A percentile compares a stretch with the other conserved stretches of the same genome.
Evolutionary conservation across 2,329 filamentous ascomycete genomes (phyloP).

Genomic region (Neoscytalidium dimidiatum): DNA sequence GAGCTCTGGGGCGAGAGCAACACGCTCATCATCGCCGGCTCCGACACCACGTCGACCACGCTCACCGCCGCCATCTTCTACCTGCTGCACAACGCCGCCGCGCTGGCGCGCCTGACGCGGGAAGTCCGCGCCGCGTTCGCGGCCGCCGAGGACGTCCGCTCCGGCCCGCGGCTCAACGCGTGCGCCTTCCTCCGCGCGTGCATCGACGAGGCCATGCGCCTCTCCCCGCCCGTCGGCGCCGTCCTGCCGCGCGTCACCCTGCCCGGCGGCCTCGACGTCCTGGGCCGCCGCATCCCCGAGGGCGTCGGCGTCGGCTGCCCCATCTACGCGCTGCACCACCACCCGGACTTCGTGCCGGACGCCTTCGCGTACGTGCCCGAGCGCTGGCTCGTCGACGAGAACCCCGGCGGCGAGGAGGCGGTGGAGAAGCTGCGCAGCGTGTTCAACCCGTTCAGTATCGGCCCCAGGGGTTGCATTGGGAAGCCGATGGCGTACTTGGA

Average conservation of each 20-base stretch:
- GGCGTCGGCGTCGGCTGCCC: constrained; percentile 42
- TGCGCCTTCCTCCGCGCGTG: constrained; percentile 42
- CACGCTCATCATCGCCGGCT: constrained; percentile 50
- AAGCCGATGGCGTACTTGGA: constrained; percentile 70
- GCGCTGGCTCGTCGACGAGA: background rate
- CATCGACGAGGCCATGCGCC: constrained; percentile 44
- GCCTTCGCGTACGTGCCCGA: constrained; percentile 39
- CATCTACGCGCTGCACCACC: constrained; percentile 44
- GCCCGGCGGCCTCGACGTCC: constrained; percentile 33
- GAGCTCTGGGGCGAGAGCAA: constrained; percentile 54
- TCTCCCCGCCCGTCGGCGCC: constrained; percentile 42
- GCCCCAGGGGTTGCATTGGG: constrained; percentile 71
- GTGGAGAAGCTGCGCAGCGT: background rate
- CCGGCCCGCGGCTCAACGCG: constrained; percentile 35
- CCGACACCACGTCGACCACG: constrained; percentile 48
- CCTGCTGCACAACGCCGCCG: constrained; percentile 42
- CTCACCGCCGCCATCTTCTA: constrained; percentile 48
- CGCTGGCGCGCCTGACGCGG: constrained; percentile 34
- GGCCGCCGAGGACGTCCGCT: constrained; percentile 41
- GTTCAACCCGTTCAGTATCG: constrained; percentile 74
- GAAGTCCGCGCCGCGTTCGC: constrained; percentile 39
- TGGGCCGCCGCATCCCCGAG: constrained; percentile 32
- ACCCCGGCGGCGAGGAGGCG: background rate
- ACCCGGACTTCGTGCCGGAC: constrained; percentile 38
- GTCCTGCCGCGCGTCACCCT: constrained; percentile 38